A percentile compares a stretch with the other conserved stretches of the same genome.
These are phyloP conservation scores for Pythium monospermum DNA, from an alignment of 352 stramenopile species.

Conservation along the genomic window DNA sequence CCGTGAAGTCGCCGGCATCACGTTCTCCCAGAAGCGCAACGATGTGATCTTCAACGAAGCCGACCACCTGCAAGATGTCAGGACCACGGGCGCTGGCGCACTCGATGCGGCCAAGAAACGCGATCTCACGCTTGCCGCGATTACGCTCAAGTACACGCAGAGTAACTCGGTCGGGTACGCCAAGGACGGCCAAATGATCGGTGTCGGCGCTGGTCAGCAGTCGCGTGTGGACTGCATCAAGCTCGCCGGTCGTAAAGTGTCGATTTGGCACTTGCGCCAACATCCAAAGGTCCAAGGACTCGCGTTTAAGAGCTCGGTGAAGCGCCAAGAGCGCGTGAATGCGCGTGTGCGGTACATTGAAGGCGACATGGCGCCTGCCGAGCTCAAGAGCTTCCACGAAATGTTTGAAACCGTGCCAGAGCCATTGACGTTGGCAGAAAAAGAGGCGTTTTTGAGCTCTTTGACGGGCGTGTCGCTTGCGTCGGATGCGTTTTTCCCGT, in stretches of 20 bases:
- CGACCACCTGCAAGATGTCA: constrained; percentile 91
- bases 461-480: constrained; percentile 92
- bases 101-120: constrained; percentile 91
- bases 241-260: constrained; percentile 97
- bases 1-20: constrained; percentile 97
- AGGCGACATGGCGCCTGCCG: constrained; percentile 95
- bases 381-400: constrained; percentile 93
- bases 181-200: constrained; percentile 99
- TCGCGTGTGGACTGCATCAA: constrained; percentile 99
- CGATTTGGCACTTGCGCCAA: constrained; percentile 98
- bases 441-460: constrained; percentile 92
- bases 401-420: constrained; percentile 94
- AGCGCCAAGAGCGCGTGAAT: constrained; percentile 99
- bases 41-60: constrained; percentile 92
- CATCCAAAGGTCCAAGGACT: constrained; percentile 95
- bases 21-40: constrained; percentile 98
- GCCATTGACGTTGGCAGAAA: constrained; percentile 92
- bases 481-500: constrained; percentile 99
- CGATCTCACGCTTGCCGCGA: constrained; percentile 98
- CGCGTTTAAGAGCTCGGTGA: constrained; percentile 96
- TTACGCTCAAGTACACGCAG: constrained; percentile 99
- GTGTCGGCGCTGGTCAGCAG: constrained; percentile 99
- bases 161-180: constrained; percentile 99
- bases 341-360: constrained; percentile 99
- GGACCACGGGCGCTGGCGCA: constrained; percentile 83